phyloP scores from a whole-genome alignment of 2,329 filamentous ascomycete species.

The Coleophoma crateriformis region DNA sequence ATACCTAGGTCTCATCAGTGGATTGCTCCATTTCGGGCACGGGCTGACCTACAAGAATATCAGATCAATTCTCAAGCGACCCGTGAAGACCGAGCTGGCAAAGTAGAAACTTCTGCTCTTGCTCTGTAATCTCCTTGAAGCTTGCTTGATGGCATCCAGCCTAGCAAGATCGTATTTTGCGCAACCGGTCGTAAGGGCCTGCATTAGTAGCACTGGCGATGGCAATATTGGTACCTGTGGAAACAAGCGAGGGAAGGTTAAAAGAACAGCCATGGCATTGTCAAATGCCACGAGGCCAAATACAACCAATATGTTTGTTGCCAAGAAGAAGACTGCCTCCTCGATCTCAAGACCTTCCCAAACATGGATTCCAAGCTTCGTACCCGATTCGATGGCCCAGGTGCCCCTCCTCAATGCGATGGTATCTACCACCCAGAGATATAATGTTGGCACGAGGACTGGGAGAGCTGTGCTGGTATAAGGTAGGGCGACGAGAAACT shows the following conservation, averaged over 20 bases:
- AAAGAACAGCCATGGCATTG: conserved; percentile 59
- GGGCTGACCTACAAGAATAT: conserved; percentile 47
- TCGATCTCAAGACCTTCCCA: conserved; percentile 66
- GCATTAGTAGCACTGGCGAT: conserved; percentile 42
- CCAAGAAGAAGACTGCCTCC: conserved; percentile 68
- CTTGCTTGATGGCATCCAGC: conserved; percentile 52
- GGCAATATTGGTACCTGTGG: conserved; percentile 41
- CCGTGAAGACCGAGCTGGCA: conserved; percentile 64
- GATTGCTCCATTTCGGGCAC: too few species aligned
- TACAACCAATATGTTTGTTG: conserved; percentile 64
- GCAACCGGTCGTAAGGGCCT: conserved; percentile 40
- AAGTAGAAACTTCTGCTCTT: conserved; percentile 73
- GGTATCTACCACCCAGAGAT: conserved; percentile 69
- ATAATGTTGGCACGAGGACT: conserved; percentile 58
- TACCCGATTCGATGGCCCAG: conserved; percentile 64
- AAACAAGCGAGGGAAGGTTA: conserved; percentile 56
- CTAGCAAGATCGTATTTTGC: conserved; percentile 50
- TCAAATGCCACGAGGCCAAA: conserved; percentile 66
- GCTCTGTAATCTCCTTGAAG: conserved; percentile 47
- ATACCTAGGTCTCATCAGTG: conserved; percentile 39
- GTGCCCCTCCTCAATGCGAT: conserved; percentile 61
- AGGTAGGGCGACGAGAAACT: conserved; percentile 58
- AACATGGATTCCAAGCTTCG: conserved; percentile 58
- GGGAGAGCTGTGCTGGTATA: conserved; percentile 50
- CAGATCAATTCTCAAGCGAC: conserved; percentile 61